Evolutionary conservation across 352 stramenopile genomes (phyloP).

Genomic region (Phytophthora boehmeriae): DNA sequence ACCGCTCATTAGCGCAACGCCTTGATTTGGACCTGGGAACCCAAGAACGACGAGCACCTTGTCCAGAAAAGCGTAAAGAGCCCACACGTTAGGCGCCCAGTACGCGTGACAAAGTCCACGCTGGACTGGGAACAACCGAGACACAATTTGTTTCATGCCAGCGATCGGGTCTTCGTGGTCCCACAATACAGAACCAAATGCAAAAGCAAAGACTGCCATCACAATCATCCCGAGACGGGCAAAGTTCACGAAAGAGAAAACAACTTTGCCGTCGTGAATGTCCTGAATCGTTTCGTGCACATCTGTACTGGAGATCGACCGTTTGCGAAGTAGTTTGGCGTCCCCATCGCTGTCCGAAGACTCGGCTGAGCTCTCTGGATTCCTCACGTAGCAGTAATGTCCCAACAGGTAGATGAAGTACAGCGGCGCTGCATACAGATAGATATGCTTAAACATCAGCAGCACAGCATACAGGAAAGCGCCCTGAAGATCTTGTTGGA

Average conservation of each 20-base stretch:
- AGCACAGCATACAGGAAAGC: slow-evolving; percentile 92
- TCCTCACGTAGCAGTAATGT: slow-evolving; percentile 88
- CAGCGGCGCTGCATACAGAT: slow-evolving; percentile 93
- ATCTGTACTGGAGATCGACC: slow-evolving; percentile 76
- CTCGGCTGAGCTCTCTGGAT: slow-evolving; percentile 9
- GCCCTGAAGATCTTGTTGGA: slow-evolving; percentile 86
- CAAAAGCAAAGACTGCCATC: slow-evolving; percentile 76
- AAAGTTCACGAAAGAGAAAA: slow-evolving; percentile 78
- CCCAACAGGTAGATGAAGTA: slow-evolving; percentile 97
- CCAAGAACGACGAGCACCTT: slow-evolving; percentile 74
- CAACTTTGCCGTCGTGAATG: slow-evolving; percentile 56
- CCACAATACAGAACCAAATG: slow-evolving; percentile 80
- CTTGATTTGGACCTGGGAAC: slow-evolving; percentile 34
- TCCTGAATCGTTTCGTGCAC: slow-evolving; percentile 70
- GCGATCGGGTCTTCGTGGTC: slow-evolving; percentile 51
- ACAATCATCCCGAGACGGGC: slow-evolving; percentile 86
- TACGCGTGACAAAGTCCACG: slow-evolving; percentile 98
- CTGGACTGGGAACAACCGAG: slow-evolving; percentile 96
- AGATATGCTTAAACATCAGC: slow-evolving; percentile 98
- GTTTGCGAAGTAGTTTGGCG: slow-evolving; percentile 42
- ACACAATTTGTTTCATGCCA: slow-evolving; percentile 89
- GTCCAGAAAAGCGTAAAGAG: slow-evolving; percentile 93
- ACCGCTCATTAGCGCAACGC: slow-evolving; percentile 80
- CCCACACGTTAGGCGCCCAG: slow-evolving; percentile 99
- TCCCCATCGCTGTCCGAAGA: slow-evolving; percentile 25